phyloP scores from a whole-genome alignment of 2,329 filamentous ascomycete genomes.

The Herpotrichia juniperi region DNA sequence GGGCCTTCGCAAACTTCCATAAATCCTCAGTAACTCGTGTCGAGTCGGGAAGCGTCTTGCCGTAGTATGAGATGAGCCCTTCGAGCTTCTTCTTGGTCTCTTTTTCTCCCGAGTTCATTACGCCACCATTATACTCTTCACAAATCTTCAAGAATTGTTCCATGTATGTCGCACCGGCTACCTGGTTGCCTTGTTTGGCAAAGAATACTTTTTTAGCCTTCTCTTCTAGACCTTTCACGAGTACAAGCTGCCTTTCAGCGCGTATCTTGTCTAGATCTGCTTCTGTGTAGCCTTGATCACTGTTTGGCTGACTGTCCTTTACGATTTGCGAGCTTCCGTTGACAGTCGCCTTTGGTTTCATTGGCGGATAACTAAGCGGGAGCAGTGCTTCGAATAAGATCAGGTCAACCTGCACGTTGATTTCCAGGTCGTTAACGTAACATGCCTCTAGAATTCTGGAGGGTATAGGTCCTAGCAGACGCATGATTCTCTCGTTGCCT shows the following conservation, averaged over 20 bases:
- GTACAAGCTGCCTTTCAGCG: constrained; percentile 80
- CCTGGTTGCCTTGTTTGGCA: constrained; percentile 79
- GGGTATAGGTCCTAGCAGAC: constrained; percentile 81
- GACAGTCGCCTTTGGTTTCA: constrained; percentile 59
- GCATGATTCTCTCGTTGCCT: constrained; percentile 76
- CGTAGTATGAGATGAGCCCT: constrained; percentile 74
- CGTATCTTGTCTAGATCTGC: constrained; percentile 77
- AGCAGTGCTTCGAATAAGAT: constrained; percentile 87
- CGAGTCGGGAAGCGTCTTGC: constrained; percentile 77
- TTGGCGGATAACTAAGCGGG: constrained; percentile 84
- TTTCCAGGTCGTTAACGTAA: constrained; percentile 87
- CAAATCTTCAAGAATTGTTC: constrained; percentile 81
- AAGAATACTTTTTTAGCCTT: constrained; percentile 88
- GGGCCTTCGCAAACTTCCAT: constrained; percentile 86
- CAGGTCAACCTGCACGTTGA: constrained; percentile 82
- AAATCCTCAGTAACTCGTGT: constrained; percentile 76
- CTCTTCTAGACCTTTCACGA: constrained; percentile 78
- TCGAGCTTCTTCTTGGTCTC: constrained; percentile 73
- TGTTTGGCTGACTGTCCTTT: constrained; percentile 61
- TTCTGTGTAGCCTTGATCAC: constrained; percentile 50
- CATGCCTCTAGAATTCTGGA: constrained; percentile 84
- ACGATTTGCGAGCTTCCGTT: constrained; percentile 65
- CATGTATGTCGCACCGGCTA: constrained; percentile 74
- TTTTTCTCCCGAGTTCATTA: constrained; percentile 72
- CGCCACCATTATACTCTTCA: constrained; percentile 87